Evolutionary conservation across 306 rosid species (phyloP).

Genomic region (Mimosa bimucronata): DNA sequence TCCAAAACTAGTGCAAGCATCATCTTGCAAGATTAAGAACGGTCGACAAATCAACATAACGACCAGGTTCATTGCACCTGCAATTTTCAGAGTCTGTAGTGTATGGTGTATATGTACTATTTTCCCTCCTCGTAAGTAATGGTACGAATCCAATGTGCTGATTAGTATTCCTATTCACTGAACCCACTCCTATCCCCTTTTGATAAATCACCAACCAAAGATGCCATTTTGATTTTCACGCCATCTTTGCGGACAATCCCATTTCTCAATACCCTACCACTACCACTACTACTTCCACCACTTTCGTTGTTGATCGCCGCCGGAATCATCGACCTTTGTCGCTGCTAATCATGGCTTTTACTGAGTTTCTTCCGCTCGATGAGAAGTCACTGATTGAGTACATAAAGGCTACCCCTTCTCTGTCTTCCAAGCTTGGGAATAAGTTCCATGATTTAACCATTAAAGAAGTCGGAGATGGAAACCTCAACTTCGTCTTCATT

Average conservation of each 20-base stretch:
- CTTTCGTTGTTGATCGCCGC: not conserved
- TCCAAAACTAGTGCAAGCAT: not conserved
- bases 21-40: not conserved
- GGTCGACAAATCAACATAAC: not conserved
- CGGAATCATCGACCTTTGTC: not conserved
- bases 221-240: slow-evolving; percentile 26
- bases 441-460: slow-evolving; percentile 56
- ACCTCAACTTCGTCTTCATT: slow-evolving; percentile 86
- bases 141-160: not conserved
- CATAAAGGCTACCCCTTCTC: slow-evolving; percentile 68
- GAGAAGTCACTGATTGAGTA: slow-evolving; percentile 69
- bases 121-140: not conserved
- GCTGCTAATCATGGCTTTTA: slow-evolving; percentile 57
- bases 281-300: too few relatives aligned
- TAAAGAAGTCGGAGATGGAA: slow-evolving; percentile 94
- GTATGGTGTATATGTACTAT: too few relatives aligned
- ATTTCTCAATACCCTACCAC: too few relatives aligned
- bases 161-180: not conserved
- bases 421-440: slow-evolving; percentile 63
- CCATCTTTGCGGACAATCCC: too few relatives aligned
- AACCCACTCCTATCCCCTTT: not conserved
- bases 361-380: slow-evolving; percentile 65
- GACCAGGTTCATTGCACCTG: slow-evolving; percentile 48
- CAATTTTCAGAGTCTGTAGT: not conserved
- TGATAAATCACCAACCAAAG: not conserved